Conservation (phyloP, 345 rosid genomes). For the Laguncularia racemosa region DNA sequence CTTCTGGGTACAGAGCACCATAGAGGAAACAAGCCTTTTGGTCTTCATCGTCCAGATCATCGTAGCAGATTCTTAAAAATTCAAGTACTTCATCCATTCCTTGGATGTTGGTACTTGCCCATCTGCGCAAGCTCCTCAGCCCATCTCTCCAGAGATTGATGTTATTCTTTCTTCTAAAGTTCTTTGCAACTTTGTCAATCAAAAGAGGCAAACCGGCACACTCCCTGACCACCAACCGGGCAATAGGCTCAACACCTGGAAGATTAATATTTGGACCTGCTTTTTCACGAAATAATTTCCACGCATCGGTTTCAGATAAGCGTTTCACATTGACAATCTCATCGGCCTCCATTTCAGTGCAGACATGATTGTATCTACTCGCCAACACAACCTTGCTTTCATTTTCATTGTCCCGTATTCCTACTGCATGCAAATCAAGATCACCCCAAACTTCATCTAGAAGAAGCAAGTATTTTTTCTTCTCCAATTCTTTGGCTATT, state of each 20-base stretch:
- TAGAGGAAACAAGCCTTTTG: slow-evolving; percentile 21
- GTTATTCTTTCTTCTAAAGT: slow-evolving; percentile 14
- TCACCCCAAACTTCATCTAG: slow-evolving; percentile 21
- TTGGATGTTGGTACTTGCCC: slow-evolving; percentile 9
- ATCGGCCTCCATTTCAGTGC: slow-evolving; percentile 13
- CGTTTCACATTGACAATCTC: slow-evolving; percentile 9
- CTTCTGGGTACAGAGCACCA: slow-evolving; percentile 16
- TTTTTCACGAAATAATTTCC: slow-evolving; percentile 23
- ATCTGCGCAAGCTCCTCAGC: slow-evolving; percentile 5
- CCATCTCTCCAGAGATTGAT: slow-evolving; percentile 15
- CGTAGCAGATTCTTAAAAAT: slow-evolving; percentile 13
- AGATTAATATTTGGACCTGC: background rate
- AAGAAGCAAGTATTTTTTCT: slow-evolving; percentile 22
- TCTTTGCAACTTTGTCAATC: slow-evolving; percentile 17
- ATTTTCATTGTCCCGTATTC: slow-evolving; percentile 9
- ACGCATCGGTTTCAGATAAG: slow-evolving; percentile 13
- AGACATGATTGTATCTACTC: slow-evolving; percentile 8
- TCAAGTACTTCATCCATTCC: slow-evolving; percentile 22
- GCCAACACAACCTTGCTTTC: slow-evolving; percentile 26
- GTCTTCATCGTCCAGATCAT: slow-evolving; percentile 14
- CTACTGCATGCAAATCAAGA: slow-evolving; percentile 14
- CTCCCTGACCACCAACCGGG: slow-evolving; percentile 10
- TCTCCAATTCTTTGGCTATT: slow-evolving; percentile 18
- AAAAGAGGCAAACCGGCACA: slow-evolving; percentile 23
- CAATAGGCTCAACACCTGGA: slow-evolving; percentile 11